A percentile compares a stretch with the other conserved stretches of the same genome.
Conservation (phyloP, 2,329 filamentous ascomycete species). For the Calonectria hawksworthii region DNA sequence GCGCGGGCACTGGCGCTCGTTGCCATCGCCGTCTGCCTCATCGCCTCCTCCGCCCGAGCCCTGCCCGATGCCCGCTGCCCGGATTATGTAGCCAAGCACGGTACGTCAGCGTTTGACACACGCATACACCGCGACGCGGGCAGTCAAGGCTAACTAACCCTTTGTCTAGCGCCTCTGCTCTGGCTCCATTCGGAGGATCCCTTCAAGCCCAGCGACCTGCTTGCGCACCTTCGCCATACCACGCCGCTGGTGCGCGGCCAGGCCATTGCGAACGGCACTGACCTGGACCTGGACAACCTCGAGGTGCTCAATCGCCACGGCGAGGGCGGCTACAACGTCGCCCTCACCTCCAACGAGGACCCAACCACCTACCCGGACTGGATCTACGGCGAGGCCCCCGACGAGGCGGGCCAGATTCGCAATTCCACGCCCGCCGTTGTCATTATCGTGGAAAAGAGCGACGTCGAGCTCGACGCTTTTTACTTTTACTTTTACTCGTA, state of each 20-base stretch:
- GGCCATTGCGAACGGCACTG: slow-evolving; percentile 36
- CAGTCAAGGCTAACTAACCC: background rate
- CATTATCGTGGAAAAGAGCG: slow-evolving; percentile 46
- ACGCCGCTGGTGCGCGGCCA: slow-evolving; percentile 39
- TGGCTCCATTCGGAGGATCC: slow-evolving; percentile 52
- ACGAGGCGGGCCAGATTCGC: slow-evolving; percentile 36
- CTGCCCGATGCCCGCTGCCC: background rate
- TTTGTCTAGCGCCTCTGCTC: slow-evolving; percentile 47
- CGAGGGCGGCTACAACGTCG: slow-evolving; percentile 28
- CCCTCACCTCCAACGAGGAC: slow-evolving; percentile 47
- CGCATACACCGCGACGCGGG: background rate
- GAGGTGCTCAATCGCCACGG: slow-evolving; percentile 42
- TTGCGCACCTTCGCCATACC: slow-evolving; percentile 48
- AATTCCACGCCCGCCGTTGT: slow-evolving; percentile 49
- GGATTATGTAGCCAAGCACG: slow-evolving; percentile 4
- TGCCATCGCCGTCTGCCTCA: background rate
- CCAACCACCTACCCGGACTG: slow-evolving; percentile 44
- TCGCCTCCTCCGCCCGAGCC: slow-evolving; percentile 14
- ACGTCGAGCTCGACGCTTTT: slow-evolving; percentile 48
- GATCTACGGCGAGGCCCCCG: slow-evolving; percentile 46
- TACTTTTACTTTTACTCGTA: slow-evolving; percentile 55
- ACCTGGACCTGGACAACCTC: slow-evolving; percentile 50
- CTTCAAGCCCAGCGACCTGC: slow-evolving; percentile 48
- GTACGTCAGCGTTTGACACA: slow-evolving; percentile 33
- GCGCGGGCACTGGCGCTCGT: slow-evolving; percentile 2